Evolutionary conservation across 2,329 filamentous ascomycete species (phyloP).

Genomic region (Exserohilum rostratum): DNA sequence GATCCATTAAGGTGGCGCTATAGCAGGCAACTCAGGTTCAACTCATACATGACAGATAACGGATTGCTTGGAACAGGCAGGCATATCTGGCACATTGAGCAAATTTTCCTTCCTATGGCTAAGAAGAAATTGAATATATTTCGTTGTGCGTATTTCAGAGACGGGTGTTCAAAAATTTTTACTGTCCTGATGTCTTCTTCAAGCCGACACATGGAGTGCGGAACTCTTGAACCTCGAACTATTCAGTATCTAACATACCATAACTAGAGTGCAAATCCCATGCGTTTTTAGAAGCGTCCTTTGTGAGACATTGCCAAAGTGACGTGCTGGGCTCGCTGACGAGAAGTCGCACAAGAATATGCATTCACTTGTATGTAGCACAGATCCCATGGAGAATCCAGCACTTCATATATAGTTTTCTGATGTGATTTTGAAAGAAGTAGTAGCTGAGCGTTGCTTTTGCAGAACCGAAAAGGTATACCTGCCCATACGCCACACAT

Average conservation of each 20-base stretch:
- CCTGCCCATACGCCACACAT: background rate
- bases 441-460: background rate
- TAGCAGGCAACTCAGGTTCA: background rate
- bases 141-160: too few relatives aligned
- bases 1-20: background rate
- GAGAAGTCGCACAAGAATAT: background rate
- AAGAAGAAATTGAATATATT: too few relatives aligned
- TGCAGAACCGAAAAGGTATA: too few relatives aligned
- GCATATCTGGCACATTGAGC: too few relatives aligned
- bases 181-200: too few relatives aligned
- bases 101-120: too few relatives aligned
- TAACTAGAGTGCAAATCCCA: background rate
- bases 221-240: too few relatives aligned
- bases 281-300: background rate
- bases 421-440: too few relatives aligned
- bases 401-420: background rate
- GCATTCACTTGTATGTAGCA: background rate
- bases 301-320: background rate
- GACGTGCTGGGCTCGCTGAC: background rate
- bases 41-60: background rate
- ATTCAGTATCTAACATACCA: too few relatives aligned
- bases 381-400: background rate
- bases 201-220: too few relatives aligned
- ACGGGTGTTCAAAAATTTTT: too few relatives aligned
- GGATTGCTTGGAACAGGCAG: too few relatives aligned